phyloP scores from a whole-genome alignment of 345 rosid species.

The Mangifera indica region DNA sequence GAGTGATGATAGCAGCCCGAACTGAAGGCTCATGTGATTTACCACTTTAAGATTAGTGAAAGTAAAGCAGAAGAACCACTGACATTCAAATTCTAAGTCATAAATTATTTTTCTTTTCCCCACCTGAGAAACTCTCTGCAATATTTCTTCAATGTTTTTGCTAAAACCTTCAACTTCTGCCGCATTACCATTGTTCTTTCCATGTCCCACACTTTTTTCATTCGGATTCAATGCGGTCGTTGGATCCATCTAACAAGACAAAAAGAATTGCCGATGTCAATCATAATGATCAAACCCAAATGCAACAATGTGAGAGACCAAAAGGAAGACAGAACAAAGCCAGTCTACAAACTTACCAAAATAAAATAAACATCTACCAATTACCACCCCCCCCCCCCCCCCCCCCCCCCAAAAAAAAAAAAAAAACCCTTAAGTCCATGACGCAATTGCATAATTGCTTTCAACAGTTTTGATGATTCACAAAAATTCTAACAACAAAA shows the following conservation, averaged over 20 bases:
- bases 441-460: too few species aligned
- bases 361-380: background rate
- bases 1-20: background rate
- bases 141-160: constrained; percentile 39
- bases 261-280: background rate
- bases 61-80: background rate
- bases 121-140: constrained; percentile 48
- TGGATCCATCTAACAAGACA: constrained; percentile 14
- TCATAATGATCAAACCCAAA: too few species aligned
- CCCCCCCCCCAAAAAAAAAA: too few species aligned
- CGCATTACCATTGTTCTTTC: constrained; percentile 23
- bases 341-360: background rate
- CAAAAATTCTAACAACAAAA: too few species aligned
- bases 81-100: background rate
- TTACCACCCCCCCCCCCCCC: too few species aligned
- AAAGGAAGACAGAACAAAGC: background rate
- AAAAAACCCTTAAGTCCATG: too few species aligned
- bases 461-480: too few species aligned
- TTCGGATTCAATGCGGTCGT: constrained; percentile 23
- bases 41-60: background rate
- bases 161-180: constrained; percentile 36
- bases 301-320: background rate
- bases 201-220: background rate
- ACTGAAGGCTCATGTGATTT: too few species aligned
- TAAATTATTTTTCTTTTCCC: background rate